Evolutionary conservation across 768 basidiomycete genomes (phyloP).

Genomic region (Boletus pseudopeckii): DNA sequence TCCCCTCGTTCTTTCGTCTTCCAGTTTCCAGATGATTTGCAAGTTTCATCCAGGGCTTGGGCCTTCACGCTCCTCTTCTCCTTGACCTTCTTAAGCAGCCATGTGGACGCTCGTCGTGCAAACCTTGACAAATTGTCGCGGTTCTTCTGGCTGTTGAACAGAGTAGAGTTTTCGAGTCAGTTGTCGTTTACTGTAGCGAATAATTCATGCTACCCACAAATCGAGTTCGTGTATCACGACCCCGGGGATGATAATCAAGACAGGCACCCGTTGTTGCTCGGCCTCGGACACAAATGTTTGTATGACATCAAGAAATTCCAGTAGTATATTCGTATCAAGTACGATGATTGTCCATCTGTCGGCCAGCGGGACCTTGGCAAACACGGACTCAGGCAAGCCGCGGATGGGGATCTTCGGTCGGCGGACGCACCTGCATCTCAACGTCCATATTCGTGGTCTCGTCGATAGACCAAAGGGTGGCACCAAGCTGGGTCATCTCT

Average conservation of each 20-base stretch:
- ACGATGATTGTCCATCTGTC: slow-evolving; percentile 51
- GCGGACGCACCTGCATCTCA: slow-evolving; percentile 63
- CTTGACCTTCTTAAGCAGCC: slow-evolving; percentile 61
- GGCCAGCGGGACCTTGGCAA: slow-evolving; percentile 38
- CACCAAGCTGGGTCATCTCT: slow-evolving; percentile 20
- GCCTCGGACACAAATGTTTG: slow-evolving; percentile 63
- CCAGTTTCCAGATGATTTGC: slow-evolving; percentile 60
- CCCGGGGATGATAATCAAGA: slow-evolving; percentile 66
- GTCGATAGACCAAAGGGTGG: slow-evolving; percentile 51
- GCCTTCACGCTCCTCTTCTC: slow-evolving; percentile 54
- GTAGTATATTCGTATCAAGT: slow-evolving; percentile 76
- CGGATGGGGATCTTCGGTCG: neutral
- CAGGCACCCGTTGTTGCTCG: slow-evolving; percentile 45
- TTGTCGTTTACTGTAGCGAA: neutral
- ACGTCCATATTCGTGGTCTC: slow-evolving; percentile 62
- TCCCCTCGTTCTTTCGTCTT: slow-evolving; percentile 45
- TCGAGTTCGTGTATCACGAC: slow-evolving; percentile 78
- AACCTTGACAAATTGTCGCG: slow-evolving; percentile 50
- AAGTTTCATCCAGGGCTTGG: slow-evolving; percentile 62
- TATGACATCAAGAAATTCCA: slow-evolving; percentile 63
- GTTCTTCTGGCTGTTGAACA: slow-evolving; percentile 38
- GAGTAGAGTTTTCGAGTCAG: neutral
- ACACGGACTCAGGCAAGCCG: neutral
- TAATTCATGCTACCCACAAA: slow-evolving; percentile 40
- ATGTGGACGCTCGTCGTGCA: slow-evolving; percentile 65